Conservation (phyloP, 2,329 filamentous ascomycete genomes). For the Penicillium palitans region DNA sequence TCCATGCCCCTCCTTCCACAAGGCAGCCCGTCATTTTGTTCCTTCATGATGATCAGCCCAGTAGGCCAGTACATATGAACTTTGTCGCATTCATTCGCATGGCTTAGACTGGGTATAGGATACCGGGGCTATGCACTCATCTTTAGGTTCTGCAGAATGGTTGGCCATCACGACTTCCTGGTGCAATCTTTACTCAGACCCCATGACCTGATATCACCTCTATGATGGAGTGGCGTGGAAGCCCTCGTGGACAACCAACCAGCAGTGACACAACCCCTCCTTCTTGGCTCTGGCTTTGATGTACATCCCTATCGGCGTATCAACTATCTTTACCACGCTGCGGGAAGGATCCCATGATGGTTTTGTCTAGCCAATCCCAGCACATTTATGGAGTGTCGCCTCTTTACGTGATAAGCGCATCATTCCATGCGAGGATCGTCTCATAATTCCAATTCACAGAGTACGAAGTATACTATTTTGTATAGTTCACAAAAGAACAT, state of each 20-base stretch:
- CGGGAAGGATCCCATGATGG: conserved; percentile 11
- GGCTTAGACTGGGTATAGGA: not conserved
- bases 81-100: not conserved
- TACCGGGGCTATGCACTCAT: not conserved
- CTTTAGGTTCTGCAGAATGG: conserved; percentile 4
- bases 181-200: conserved; percentile 2
- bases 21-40: conserved; percentile 1
- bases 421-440: conserved; percentile 5
- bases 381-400: not conserved
- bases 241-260: conserved; percentile 8
- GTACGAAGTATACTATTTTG: not conserved
- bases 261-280: conserved; percentile 9
- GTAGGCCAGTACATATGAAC: not conserved
- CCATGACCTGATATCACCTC: conserved; percentile 13
- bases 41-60: conserved; percentile 2
- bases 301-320: conserved; percentile 4
- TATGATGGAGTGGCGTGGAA: conserved; percentile 12
- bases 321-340: not conserved
- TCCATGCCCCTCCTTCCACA: not conserved
- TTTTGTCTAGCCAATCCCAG: conserved; percentile 1
- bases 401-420: conserved; percentile 6
- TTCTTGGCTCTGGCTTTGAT: conserved; percentile 1
- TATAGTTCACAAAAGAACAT: not conserved
- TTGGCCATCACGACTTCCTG: conserved; percentile 3
- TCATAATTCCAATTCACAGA: not conserved